A percentile compares a stretch with the other conserved stretches of the same genome.
phyloP scores from a whole-genome alignment of 2,329 filamentous ascomycete species.

The Madurella fahalii region DNA sequence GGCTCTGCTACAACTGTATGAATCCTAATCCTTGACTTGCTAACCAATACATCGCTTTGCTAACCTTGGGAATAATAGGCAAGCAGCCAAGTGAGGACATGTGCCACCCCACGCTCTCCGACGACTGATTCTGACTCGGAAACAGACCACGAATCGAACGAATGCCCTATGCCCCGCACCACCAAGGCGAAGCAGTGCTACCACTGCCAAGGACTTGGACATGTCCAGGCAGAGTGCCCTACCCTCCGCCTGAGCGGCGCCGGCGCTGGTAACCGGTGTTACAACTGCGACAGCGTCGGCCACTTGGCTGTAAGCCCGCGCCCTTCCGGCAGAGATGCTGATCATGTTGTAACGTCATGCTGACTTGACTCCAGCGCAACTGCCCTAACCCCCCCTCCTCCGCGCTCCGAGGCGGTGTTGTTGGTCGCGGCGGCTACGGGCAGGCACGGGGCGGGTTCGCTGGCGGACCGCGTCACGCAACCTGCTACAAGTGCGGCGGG shows the following conservation, averaged over 20 bases:
- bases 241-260: conserved; percentile 87
- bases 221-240: conserved; percentile 98
- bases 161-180: conserved; percentile 91
- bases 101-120: conserved; percentile 42
- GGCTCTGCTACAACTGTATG: conserved; percentile 99
- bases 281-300: conserved; percentile 89
- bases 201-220: conserved; percentile 96
- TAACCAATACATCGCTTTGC: conserved; percentile 7
- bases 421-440: conserved; percentile 66
- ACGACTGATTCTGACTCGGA: conserved; percentile 1
- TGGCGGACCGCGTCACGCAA: conserved; percentile 64
- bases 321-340: background rate
- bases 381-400: conserved; percentile 71
- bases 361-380: conserved; percentile 56
- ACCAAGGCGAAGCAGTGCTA: conserved; percentile 99
- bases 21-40: conserved; percentile 19
- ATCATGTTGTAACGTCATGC: background rate
- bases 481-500: conserved; percentile 72
- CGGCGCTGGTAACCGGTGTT: conserved; percentile 82
- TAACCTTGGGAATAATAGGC: conserved; percentile 43
- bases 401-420: conserved; percentile 60
- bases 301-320: conserved; percentile 72
- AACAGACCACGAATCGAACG: conserved; percentile 81
- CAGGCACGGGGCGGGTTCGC: conserved; percentile 65
- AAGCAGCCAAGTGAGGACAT: conserved; percentile 67